A percentile compares a stretch with the other conserved stretches of the same genome.
Conservation (phyloP, 352 stramenopile species). For the Achlya hypogyna region DNA sequence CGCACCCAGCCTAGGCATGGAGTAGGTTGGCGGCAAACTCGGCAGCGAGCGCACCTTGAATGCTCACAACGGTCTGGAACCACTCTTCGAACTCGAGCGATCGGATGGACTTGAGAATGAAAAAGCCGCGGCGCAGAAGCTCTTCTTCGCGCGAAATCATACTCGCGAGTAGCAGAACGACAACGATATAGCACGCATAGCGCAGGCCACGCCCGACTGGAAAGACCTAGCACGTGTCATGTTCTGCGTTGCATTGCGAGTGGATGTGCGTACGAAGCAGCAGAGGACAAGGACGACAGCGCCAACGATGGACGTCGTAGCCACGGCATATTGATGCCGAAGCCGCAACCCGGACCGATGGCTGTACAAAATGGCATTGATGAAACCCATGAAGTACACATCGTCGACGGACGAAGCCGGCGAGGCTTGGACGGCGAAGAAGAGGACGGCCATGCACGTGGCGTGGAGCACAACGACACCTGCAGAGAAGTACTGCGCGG, state of each 20-base stretch:
- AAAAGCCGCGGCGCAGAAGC: conserved; percentile 11
- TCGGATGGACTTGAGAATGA: conserved; percentile 19
- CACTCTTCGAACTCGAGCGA: conserved; percentile 23
- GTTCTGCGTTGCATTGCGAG: background rate
- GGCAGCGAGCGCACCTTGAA: background rate
- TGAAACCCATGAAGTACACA: conserved; percentile 21
- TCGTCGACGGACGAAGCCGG: conserved; percentile 23
- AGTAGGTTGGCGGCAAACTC: background rate
- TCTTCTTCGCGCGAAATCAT: conserved; percentile 21
- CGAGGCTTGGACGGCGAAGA: conserved; percentile 32
- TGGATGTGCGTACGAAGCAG: conserved; percentile 4
- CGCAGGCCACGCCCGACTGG: conserved; percentile 36
- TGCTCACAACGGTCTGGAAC: background rate
- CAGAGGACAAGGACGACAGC: background rate
- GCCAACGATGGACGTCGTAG: background rate
- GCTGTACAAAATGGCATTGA: conserved; percentile 19
- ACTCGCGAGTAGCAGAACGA: conserved; percentile 9
- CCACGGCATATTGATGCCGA: conserved; percentile 15
- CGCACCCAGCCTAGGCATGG: conserved; percentile 14
- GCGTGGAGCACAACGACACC: conserved; percentile 60
- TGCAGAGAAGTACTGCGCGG: conserved; percentile 60
- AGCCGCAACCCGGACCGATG: conserved; percentile 19
- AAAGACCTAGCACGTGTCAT: conserved; percentile 24
- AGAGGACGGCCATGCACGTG: conserved; percentile 58
- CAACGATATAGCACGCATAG: conserved; percentile 14